Conservation (phyloP, 192 early-diverging fungal species). For the Rhizophlyctis rosea region DNA sequence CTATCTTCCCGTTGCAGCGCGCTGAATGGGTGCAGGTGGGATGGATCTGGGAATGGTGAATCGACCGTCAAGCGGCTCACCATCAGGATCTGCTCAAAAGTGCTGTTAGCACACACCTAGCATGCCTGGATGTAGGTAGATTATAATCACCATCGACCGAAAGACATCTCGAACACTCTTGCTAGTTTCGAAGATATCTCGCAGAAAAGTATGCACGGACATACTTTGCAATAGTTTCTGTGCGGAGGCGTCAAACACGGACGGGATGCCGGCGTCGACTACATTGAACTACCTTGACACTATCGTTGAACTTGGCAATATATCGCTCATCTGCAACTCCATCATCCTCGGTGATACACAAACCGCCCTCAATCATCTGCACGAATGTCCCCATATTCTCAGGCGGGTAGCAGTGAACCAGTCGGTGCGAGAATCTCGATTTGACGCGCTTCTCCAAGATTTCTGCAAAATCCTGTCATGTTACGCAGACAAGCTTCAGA, state of each 20-base stretch:
- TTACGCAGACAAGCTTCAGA: neutral
- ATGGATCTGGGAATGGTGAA: constrained; percentile 37
- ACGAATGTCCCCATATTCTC: constrained; percentile 54
- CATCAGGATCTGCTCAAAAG: too few species aligned
- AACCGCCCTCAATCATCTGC: constrained; percentile 49
- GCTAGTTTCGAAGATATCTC: constrained; percentile 11
- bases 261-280: neutral
- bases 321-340: constrained; percentile 5
- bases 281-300: neutral
- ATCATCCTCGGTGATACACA: constrained; percentile 25
- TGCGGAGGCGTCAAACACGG: neutral
- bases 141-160: too few species aligned
- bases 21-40: too few species aligned
- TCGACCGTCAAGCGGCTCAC: constrained; percentile 17
- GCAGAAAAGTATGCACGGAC: constrained; percentile 4
- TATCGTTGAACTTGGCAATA: constrained; percentile 20
- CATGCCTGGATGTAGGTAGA: too few species aligned
- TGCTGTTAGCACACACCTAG: too few species aligned
- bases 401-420: constrained; percentile 67
- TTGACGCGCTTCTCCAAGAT: constrained; percentile 92
- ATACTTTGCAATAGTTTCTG: constrained; percentile 6
- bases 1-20: constrained; percentile 24
- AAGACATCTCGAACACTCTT: constrained; percentile 23
- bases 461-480: constrained; percentile 64
- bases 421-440: constrained; percentile 87